Conservation (phyloP, 768 basidiomycete genomes). For the Boletus rubroflammeus region DNA sequence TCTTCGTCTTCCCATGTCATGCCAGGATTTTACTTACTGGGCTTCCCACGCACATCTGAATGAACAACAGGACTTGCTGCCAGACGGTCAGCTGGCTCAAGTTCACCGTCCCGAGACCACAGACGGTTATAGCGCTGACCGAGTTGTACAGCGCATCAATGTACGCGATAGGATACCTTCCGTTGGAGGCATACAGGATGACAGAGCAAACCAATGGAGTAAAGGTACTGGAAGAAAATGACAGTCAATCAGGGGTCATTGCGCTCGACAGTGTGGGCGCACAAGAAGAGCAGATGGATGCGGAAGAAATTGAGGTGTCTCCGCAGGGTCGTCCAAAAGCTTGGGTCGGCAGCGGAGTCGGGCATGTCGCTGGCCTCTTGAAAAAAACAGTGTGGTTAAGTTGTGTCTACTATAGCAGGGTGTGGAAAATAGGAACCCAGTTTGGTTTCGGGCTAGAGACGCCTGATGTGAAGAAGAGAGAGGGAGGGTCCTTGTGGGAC, state of each 20-base stretch:
- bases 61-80: conserved; percentile 68
- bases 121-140: conserved; percentile 75
- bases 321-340: conserved; percentile 28
- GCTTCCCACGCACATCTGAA: conserved; percentile 76
- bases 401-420: not conserved
- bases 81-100: conserved; percentile 63
- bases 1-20: no score
- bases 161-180: conserved; percentile 62
- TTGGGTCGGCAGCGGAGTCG: not conserved
- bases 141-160: conserved; percentile 77
- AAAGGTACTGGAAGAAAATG: conserved; percentile 49
- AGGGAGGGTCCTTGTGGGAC: no score
- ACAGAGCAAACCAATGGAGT: conserved; percentile 75
- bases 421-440: no score
- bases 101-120: conserved; percentile 70
- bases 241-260: conserved; percentile 1
- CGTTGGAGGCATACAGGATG: conserved; percentile 84
- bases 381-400: not conserved
- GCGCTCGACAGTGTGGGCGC: conserved; percentile 25
- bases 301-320: conserved; percentile 66
- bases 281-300: conserved; percentile 61
- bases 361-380: conserved; percentile 3
- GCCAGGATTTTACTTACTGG: conserved; percentile 49
- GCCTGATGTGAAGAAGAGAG: no score
- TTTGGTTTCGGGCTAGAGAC: no score